A percentile compares a stretch with the other conserved stretches of the same genome.
Conservation (phyloP, 805 yeast genomes). For the Candida schatavii region DNA sequence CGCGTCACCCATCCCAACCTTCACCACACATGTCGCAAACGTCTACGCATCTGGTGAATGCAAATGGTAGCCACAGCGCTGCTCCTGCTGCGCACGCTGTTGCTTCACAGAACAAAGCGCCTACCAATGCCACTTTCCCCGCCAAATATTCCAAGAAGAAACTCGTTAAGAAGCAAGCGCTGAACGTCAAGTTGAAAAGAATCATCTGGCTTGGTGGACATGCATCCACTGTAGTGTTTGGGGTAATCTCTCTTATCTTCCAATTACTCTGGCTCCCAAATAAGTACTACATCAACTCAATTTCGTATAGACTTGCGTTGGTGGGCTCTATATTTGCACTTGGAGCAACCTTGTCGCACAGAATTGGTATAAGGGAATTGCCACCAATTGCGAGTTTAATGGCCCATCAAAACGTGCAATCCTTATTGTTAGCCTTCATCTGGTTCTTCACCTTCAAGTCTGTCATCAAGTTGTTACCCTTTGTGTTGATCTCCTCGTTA, state of each 20-base stretch:
- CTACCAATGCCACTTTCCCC: conserved; percentile 16
- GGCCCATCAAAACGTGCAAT: conserved; percentile 77
- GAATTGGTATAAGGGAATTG: conserved; percentile 52
- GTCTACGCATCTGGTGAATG: conserved; percentile 14
- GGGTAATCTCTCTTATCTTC: conserved; percentile 37
- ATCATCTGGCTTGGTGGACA: conserved; percentile 61
- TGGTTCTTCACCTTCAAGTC: conserved; percentile 70
- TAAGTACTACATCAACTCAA: conserved; percentile 42
- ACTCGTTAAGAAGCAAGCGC: conserved; percentile 27
- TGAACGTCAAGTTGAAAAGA: conserved; percentile 41
- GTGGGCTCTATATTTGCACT: conserved; percentile 56
- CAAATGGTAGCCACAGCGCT: conserved; percentile 20
- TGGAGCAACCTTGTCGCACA: conserved; percentile 51
- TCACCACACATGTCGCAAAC: background rate
- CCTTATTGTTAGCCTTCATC: conserved; percentile 47
- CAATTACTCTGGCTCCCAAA: conserved; percentile 39
- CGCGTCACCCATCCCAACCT: too few species aligned
- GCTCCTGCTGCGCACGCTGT: too few species aligned
- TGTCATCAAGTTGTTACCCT: conserved; percentile 63
- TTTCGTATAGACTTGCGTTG: conserved; percentile 53
- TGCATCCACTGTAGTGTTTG: conserved; percentile 41
- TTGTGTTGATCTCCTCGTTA: conserved; percentile 51
- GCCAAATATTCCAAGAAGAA: conserved; percentile 18
- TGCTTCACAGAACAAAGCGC: too few species aligned
- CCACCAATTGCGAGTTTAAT: conserved; percentile 65